These are phyloP conservation scores for Leccinum broughii DNA, from an alignment of 768 basidiomycete species.

Conservation along the genomic window DNA sequence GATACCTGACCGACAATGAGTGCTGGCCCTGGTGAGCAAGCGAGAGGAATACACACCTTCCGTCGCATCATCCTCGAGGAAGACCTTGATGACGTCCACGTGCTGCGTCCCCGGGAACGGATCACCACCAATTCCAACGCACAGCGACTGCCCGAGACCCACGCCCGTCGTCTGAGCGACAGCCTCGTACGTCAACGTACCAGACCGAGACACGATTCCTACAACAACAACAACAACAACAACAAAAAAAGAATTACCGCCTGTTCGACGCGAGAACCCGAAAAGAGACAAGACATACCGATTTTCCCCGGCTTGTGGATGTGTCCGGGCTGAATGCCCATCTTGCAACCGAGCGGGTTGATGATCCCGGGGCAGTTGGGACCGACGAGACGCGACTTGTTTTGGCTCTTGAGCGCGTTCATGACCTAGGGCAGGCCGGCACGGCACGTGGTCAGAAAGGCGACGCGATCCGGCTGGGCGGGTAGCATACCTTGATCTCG, in stretches of 20 bases:
- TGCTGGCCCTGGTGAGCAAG: neutral
- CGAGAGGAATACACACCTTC: conserved; percentile 66
- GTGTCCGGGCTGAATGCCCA: conserved; percentile 98
- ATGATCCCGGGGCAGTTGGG: conserved; percentile 99
- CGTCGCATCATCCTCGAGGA: conserved; percentile 92
- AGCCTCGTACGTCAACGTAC: conserved; percentile 97
- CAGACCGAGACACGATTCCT: conserved; percentile 95
- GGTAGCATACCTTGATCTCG: conserved; percentile 75
- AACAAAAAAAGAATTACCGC: neutral
- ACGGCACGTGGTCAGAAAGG: conserved; percentile 1
- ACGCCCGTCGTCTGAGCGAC: conserved; percentile 96
- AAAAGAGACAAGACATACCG: conserved; percentile 48
- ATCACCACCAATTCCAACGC: conserved; percentile 97
- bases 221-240: neutral
- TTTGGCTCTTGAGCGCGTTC: conserved; percentile 93
- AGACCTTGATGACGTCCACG: conserved; percentile 92
- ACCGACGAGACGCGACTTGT: conserved; percentile 92
- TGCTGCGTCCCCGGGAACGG: conserved; percentile 97
- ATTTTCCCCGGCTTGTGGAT: conserved; percentile 97
- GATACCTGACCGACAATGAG: conserved; percentile 58
- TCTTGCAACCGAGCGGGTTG: conserved; percentile 96
- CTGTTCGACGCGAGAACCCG: neutral
- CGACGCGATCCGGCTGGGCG: neutral
- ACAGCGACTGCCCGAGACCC: conserved; percentile 94
- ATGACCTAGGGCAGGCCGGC: conserved; percentile 56